A percentile compares a stretch with the other conserved stretches of the same genome.
Conservation (phyloP, 2,329 filamentous ascomycete species). For the Phyllosticta capitalensis region DNA sequence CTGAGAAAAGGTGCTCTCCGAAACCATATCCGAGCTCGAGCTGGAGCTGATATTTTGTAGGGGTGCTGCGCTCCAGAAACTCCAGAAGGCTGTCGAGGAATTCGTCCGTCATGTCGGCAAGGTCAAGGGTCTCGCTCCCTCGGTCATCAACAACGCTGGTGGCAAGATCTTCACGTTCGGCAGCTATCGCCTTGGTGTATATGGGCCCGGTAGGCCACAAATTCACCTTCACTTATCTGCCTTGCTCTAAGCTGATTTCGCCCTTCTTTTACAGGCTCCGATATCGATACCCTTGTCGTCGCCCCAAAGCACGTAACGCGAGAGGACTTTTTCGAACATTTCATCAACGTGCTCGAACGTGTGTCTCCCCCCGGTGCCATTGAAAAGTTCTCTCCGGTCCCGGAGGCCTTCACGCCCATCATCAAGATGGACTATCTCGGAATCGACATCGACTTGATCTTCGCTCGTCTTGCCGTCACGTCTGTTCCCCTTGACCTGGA, state of each 20-base stretch:
- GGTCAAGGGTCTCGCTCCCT: conserved; percentile 63
- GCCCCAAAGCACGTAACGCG: conserved; percentile 81
- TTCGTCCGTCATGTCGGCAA: conserved; percentile 77
- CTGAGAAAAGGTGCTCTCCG: conserved; percentile 59
- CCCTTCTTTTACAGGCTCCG: conserved; percentile 54
- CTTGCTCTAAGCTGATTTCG: background rate
- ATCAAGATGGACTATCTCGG: conserved; percentile 90
- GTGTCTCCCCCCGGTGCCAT: conserved; percentile 73
- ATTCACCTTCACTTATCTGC: background rate
- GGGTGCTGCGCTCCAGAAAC: conserved; percentile 16
- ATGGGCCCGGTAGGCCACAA: conserved; percentile 54
- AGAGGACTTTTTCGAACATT: conserved; percentile 85
- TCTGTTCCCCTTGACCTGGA: conserved; percentile 50
- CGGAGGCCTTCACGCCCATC: conserved; percentile 88
- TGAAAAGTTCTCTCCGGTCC: conserved; percentile 73
- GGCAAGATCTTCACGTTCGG: conserved; percentile 95
- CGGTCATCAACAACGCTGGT: conserved; percentile 71
- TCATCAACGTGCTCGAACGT: conserved; percentile 67
- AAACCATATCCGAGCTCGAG: background rate
- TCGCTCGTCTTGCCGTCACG: conserved; percentile 34
- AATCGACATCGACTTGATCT: conserved; percentile 90
- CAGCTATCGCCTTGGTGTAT: conserved; percentile 89
- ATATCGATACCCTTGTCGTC: conserved; percentile 94
- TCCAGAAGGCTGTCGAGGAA: conserved; percentile 66
- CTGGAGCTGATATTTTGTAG: conserved; percentile 35